Conservation (phyloP, 805 yeast genomes). For the Wickerhamomyces bovis region DNA sequence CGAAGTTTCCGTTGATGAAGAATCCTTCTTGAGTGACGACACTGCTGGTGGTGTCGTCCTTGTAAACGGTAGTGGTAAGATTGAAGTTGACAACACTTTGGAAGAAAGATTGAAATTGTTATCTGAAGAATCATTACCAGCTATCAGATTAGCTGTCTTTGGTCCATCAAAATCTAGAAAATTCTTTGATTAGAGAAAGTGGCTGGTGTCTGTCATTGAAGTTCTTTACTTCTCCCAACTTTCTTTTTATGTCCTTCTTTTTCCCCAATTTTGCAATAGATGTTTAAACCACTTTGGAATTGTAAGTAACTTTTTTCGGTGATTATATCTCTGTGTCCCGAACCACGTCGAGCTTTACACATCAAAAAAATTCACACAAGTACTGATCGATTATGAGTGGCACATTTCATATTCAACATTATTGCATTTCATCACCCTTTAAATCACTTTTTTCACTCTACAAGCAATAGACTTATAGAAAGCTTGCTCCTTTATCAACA, state of each 20-base stretch:
- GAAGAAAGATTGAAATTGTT: conserved; percentile 88
- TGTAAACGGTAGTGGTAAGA: conserved; percentile 67
- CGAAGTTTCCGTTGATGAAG: conserved; percentile 49
- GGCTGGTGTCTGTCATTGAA: background rate
- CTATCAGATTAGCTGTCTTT: conserved; percentile 82
- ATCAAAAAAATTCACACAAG: background rate
- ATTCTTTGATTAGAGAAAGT: conserved; percentile 68
- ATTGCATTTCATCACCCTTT: background rate
- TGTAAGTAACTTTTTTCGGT: background rate
- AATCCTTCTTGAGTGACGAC: conserved; percentile 51
- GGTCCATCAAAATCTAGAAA: conserved; percentile 83
- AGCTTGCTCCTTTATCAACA: no score
- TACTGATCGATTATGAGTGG: no score
- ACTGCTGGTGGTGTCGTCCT: conserved; percentile 83
- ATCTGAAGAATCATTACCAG: conserved; percentile 83
- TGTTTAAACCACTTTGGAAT: background rate
- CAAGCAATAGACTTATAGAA: background rate
- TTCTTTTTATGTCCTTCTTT: background rate
- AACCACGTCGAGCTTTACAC: background rate
- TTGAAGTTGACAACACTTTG: conserved; percentile 86
- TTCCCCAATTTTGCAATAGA: background rate
- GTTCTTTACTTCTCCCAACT: background rate
- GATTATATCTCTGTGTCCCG: background rate
- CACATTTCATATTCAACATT: background rate
- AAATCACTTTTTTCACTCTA: background rate